Conservation (phyloP, 1,139 yeast genomes). For the Saccharomyces hybrid region DNA sequence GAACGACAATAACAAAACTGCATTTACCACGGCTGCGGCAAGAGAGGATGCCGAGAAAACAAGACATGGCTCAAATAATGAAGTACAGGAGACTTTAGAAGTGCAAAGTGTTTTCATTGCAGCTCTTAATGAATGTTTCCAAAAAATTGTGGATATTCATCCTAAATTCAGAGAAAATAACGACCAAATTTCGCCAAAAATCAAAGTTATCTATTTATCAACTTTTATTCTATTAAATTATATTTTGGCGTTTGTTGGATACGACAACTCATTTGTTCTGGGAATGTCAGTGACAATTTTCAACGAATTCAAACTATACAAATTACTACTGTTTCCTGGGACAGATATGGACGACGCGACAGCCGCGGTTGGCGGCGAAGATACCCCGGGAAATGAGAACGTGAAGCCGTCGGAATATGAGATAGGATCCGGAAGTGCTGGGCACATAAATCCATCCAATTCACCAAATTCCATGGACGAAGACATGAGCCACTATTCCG, state of each 20-base stretch:
- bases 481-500: slow-evolving; percentile 28
- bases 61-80: slow-evolving; percentile 6
- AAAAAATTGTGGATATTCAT: slow-evolving; percentile 39
- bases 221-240: slow-evolving; percentile 50
- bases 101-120: slow-evolving; percentile 24
- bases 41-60: neutral
- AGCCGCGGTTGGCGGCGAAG: neutral
- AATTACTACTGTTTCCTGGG: slow-evolving; percentile 28
- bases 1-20: slow-evolving; percentile 2
- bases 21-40: neutral
- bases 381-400: slow-evolving; percentile 4
- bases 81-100: slow-evolving; percentile 11
- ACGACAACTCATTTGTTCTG: slow-evolving; percentile 48
- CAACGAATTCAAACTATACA: slow-evolving; percentile 50
- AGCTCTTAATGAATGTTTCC: slow-evolving; percentile 35
- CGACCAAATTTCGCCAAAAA: slow-evolving; percentile 32
- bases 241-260: slow-evolving; percentile 50
- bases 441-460: neutral
- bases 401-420: slow-evolving; percentile 6
- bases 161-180: slow-evolving; percentile 36
- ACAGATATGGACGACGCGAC: slow-evolving; percentile 28
- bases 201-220: slow-evolving; percentile 37
- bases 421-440: neutral
- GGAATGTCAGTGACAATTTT: slow-evolving; percentile 48
- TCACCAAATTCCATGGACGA: slow-evolving; percentile 27